Evolutionary conservation across 306 rosid species (phyloP), one percentile per base, ranked within the genome.

Genomic region (Malus asiatica): DNA sequence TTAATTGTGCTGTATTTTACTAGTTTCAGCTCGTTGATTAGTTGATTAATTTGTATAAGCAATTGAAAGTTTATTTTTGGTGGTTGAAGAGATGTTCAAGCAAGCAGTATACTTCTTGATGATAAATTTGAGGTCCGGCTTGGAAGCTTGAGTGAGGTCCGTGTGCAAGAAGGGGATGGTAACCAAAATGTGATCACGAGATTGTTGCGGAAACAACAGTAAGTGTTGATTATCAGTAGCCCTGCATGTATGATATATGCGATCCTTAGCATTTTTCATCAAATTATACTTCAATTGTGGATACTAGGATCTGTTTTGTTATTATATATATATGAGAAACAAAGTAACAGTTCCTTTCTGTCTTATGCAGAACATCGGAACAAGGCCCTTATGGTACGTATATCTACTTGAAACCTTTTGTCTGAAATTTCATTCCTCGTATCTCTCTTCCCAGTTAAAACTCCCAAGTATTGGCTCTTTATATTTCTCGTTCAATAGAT

Each of bases 61-160:
- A 66, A 76, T 68, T 83, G 80, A 82, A 38, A 29, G 70, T 72
- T 73, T 59, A 19, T 51, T 80, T 84, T 85, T 72, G 77, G 38
- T 82, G 76, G 74, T 71, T 78, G 77, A 74, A 96, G 99, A 72
- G 99, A 92, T 83, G 78, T 96, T 71, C 98, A 82, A 89, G 97
- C 98, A 44, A 90, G 99, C 88, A 96, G 98, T 77, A 96, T 96
- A 80, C 93, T 96, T 59, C 96, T 96, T 10, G 99, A 96, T 81
- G 97, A 96, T 79, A 96, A 92, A 84, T 96, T 88, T 59, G 99
- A 96, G 80, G 99, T 96, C 78, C 92, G 99, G 73, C 88, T 96
- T 68, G 99, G 99, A 82, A 96, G 99, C 85, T 87, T 92, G 89
- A 90, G 93, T 57, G 93, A 89, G 87, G 89, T 86, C 70, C 82